phyloP scores from a whole-genome alignment of 108 stramenopile species.

The Cyclotella baltica region DNA sequence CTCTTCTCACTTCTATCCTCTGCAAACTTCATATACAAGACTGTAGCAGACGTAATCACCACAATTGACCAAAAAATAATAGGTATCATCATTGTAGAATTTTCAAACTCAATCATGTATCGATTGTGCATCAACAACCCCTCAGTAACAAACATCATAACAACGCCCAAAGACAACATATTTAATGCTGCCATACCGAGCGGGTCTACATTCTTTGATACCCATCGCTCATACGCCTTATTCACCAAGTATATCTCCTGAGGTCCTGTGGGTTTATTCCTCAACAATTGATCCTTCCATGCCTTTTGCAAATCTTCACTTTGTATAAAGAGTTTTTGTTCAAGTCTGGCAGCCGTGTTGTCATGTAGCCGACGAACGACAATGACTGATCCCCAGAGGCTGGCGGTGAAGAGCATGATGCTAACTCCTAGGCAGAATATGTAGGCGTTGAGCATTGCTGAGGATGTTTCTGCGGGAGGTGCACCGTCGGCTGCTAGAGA shows the following conservation, averaged over 20 bases:
- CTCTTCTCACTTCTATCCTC: conserved; percentile 13
- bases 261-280: conserved; percentile 11
- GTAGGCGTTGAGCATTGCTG: neutral
- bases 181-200: neutral
- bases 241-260: neutral
- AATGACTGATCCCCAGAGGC: neutral
- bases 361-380: conserved; percentile 3
- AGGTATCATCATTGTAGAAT: neutral
- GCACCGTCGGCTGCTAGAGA: conserved; percentile 5
- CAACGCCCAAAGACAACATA: conserved; percentile 1
- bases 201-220: neutral
- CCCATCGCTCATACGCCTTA: conserved; percentile 6
- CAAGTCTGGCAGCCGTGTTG: neutral
- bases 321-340: neutral
- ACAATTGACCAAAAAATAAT: conserved; percentile 12
- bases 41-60: neutral
- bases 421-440: neutral
- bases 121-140: conserved; percentile 17
- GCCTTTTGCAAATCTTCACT: conserved; percentile 2
- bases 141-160: conserved; percentile 2
- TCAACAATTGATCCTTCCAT: conserved; percentile 1
- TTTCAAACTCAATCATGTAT: conserved; percentile 8
- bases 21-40: conserved; percentile 11
- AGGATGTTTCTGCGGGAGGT: neutral
- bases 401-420: conserved; percentile 3